These are phyloP conservation scores for Aspergillus sp. DNA, from an alignment of 2,329 filamentous ascomycete species.

Conservation along the genomic window DNA sequence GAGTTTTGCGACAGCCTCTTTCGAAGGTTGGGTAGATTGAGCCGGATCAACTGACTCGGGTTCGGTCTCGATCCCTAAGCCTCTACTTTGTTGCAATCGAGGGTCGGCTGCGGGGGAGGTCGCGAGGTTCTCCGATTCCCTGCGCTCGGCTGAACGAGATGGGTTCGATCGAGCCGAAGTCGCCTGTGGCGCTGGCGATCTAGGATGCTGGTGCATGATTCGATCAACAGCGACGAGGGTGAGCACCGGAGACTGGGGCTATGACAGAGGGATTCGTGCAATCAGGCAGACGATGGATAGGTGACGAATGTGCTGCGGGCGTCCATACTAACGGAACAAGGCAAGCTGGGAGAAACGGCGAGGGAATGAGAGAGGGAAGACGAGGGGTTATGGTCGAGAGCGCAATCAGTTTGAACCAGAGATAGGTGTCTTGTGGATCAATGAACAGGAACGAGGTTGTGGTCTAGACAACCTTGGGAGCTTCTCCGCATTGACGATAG, in stretches of 20 bases:
- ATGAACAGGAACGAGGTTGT: conserved; percentile 25
- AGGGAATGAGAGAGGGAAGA: conserved; percentile 3
- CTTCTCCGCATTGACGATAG: conserved; percentile 40
- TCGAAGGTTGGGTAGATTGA: conserved; percentile 52
- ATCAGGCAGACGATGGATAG: conserved; percentile 36
- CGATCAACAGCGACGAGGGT: not conserved
- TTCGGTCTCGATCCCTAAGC: conserved; percentile 51
- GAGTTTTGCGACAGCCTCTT: conserved; percentile 73
- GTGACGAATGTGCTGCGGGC: conserved; percentile 27
- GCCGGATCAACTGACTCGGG: conserved; percentile 43
- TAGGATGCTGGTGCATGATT: conserved; percentile 86
- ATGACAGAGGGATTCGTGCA: conserved; percentile 16
- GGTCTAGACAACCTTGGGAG: conserved; percentile 31
- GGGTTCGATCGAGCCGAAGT: conserved; percentile 71
- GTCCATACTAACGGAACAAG: conserved; percentile 41
- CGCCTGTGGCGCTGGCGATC: conserved; percentile 70
- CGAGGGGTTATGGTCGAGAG: conserved; percentile 4
- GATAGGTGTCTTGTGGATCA: not conserved
- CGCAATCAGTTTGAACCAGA: not conserved
- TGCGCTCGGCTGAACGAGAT: conserved; percentile 69
- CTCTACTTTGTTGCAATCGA: conserved; percentile 49
- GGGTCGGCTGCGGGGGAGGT: conserved; percentile 55
- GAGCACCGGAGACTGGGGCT: not conserved
- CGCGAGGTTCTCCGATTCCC: conserved; percentile 61
- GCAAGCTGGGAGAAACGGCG: conserved; percentile 9